A percentile compares a stretch with the other conserved stretches of the same genome.
These are phyloP conservation scores for Mycena latifolia DNA, from an alignment of 768 basidiomycete species.

Conservation along the genomic window DNA sequence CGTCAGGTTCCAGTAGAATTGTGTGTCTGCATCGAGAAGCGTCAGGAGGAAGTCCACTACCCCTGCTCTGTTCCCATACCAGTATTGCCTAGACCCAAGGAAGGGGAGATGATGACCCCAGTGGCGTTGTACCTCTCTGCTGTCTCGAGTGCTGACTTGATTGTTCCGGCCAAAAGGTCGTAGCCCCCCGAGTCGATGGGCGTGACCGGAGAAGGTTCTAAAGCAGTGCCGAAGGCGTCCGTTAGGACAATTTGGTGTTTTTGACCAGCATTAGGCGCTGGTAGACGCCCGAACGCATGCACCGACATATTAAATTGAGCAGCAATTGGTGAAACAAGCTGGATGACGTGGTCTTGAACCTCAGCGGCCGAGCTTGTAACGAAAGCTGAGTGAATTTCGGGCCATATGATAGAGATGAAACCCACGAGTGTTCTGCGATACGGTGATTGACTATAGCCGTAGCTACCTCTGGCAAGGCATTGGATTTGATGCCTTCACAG, in stretches of 20 bases:
- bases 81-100: slow-evolving; percentile 44
- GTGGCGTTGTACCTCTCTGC: slow-evolving; percentile 38
- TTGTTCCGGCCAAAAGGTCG: slow-evolving; percentile 51
- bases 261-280: slow-evolving; percentile 25
- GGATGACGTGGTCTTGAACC: slow-evolving; percentile 42
- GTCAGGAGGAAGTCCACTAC: background rate
- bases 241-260: slow-evolving; percentile 48
- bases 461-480: slow-evolving; percentile 67
- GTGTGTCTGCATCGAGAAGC: slow-evolving; percentile 35
- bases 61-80: slow-evolving; percentile 28
- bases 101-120: slow-evolving; percentile 41
- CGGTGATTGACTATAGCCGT: slow-evolving; percentile 63
- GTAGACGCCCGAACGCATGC: slow-evolving; percentile 47
- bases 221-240: slow-evolving; percentile 50
- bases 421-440: slow-evolving; percentile 54
- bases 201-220: slow-evolving; percentile 63
- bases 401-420: slow-evolving; percentile 11
- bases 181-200: slow-evolving; percentile 40
- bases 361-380: slow-evolving; percentile 44
- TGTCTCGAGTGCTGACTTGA: slow-evolving; percentile 50
- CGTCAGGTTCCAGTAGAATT: slow-evolving; percentile 49
- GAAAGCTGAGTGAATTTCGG: background rate
- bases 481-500: slow-evolving; percentile 54
- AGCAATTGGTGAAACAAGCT: slow-evolving; percentile 49
- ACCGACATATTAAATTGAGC: slow-evolving; percentile 50